Base-by-base conservation (phyloP, 169 alveolate genomes). In the Cryptosporidium parvum region DNA sequence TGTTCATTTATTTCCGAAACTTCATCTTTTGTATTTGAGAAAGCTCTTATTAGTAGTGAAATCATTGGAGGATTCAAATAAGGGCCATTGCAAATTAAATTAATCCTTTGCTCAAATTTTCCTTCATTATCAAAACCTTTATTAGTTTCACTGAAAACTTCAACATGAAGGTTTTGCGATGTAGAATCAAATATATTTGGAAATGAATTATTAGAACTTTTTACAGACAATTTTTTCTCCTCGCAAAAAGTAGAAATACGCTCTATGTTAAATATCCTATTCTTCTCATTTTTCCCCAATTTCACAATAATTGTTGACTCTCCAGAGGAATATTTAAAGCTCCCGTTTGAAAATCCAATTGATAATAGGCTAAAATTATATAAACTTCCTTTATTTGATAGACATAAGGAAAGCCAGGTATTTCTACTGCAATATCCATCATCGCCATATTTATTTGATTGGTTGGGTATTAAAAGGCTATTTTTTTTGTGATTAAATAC, bases 11-110 rank as follows among this genome's bases (percentile, higher is more conserved):
- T 7, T 18, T 35, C 72, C 31, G 26, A 59, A 67, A 31, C 3
- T 26, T 80, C 80, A 8, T 80, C 89, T 23, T 1, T 80, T 21
- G 75, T 21, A 29, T 72, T 33, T 23, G 85, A 37, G 33, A 42
- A 12, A 33, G 58, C 35, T 29, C 62, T 35, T n/a, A 80, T 16
- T 23, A 42, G 5, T 52, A 80, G n/a, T 16, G 75, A 62, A 42
- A 62, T 42, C 59, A 80, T 42, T 31, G 89, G 89, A 45, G 89
- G 89, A 80, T 80, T 80, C 53, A 80, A 29, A 62, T 80, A 80
- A 9, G 75, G 39, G 51, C 75, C 75, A 33, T 42, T 45, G 29
- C 89, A 80, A 35, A 33, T 9, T 61, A 65, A 45, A 65, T 16
- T 29, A 6, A 80, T 31, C 23, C 56, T 80, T 23, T 80, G 65